These are phyloP conservation scores for Corchorus capsularis DNA, from an alignment of 345 rosid genomes.

Conservation along the genomic window DNA sequence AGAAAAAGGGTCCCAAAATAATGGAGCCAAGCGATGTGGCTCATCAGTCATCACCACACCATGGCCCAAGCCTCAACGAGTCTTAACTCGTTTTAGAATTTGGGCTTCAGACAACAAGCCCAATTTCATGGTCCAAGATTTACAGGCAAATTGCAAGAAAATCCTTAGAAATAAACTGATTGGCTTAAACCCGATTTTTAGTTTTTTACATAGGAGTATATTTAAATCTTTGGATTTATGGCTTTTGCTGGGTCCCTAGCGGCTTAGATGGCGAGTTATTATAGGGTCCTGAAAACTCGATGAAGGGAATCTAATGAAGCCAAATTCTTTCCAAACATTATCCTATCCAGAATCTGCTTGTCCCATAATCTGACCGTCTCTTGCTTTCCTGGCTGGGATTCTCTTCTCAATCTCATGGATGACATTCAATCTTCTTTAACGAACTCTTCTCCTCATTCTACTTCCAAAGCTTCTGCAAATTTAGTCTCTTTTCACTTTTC, in stretches of 20 bases:
- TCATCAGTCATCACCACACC: not conserved
- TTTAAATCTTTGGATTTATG: not conserved
- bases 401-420: slow-evolving; percentile 30
- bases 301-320: slow-evolving; percentile 13
- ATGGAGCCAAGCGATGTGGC: not conserved
- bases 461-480: not conserved
- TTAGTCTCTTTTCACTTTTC: not conserved
- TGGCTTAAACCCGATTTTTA: not conserved
- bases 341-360: slow-evolving; percentile 43
- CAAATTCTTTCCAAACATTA: slow-evolving; percentile 32
- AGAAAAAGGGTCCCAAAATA: not conserved
- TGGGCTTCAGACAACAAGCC: too few species aligned
- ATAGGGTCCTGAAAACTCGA: slow-evolving; percentile 21
- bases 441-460: not conserved
- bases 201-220: too few species aligned
- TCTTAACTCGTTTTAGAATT: not conserved
- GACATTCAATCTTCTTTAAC: slow-evolving; percentile 21
- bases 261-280: slow-evolving; percentile 27
- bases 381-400: slow-evolving; percentile 16
- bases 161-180: too few species aligned
- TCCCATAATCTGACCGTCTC: slow-evolving; percentile 23
- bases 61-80: not conserved
- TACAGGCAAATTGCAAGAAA: not conserved
- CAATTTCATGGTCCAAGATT: not conserved
- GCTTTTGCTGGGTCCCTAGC: slow-evolving; percentile 7